Percentiles rank a stretch among this genome's conserved stretches.
These are phyloP conservation scores for Besnoitia besnoiti DNA, from an alignment of 169 alveolate species.

Conservation along the genomic window DNA sequence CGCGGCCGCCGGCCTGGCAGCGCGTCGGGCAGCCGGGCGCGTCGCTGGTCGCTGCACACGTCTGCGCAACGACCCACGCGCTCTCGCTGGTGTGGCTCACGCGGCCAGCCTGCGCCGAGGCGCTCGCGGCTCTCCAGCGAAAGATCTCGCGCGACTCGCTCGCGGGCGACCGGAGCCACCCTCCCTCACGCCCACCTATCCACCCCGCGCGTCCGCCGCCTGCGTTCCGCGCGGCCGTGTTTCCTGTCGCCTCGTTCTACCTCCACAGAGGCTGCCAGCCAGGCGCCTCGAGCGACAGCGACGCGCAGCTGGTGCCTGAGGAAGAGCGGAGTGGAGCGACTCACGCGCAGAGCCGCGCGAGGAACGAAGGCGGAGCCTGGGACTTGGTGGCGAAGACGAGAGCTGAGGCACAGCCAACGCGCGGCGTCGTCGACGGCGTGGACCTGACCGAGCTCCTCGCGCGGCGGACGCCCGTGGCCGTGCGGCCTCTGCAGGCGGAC, in stretches of 20 bases:
- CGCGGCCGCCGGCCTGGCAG: constrained; percentile 3
- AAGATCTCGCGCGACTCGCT: neutral
- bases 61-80: neutral
- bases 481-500: too few species aligned
- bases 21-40: constrained; percentile 1
- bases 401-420: too few species aligned
- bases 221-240: neutral
- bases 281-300: too few species aligned
- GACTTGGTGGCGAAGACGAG: too few species aligned
- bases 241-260: neutral
- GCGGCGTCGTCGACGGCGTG: too few species aligned
- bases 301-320: too few species aligned
- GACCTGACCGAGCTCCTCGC: too few species aligned
- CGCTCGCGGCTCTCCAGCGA: neutral
- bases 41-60: neutral
- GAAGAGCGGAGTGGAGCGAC: neutral
- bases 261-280: neutral
- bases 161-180: neutral
- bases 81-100: neutral
- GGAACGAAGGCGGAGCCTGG: too few species aligned
- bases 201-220: neutral
- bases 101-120: neutral
- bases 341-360: too few species aligned
- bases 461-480: too few species aligned
- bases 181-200: too few species aligned